Conservation (phyloP, 2,329 filamentous ascomycete species). For the Cladosporium halotolerans region DNA sequence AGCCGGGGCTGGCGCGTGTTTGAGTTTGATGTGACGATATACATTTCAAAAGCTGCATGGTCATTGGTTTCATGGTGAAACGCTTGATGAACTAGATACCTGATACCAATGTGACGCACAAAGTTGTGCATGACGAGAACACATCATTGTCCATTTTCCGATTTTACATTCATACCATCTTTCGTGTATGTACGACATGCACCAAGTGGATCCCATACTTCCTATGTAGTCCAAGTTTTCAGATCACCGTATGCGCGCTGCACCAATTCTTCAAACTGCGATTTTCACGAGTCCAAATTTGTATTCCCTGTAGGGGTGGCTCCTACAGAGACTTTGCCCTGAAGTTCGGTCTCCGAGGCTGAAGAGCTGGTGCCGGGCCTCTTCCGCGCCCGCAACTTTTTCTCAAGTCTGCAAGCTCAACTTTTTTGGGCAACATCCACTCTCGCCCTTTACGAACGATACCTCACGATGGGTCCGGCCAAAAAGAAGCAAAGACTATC, state of each 20-base stretch:
- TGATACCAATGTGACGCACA: slow-evolving; percentile 11
- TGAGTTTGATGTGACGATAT: background rate
- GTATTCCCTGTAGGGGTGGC: too few species aligned
- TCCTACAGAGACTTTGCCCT: too few species aligned
- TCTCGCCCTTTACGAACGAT: background rate
- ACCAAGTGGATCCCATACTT: too few species aligned
- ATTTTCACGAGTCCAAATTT: too few species aligned
- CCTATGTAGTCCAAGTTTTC: too few species aligned
- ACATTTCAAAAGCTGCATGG: slow-evolving; percentile 6
- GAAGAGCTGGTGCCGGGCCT: too few species aligned
- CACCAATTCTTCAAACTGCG: too few species aligned
- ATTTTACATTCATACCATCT: background rate
- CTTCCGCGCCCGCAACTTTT: background rate
- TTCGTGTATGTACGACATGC: background rate
- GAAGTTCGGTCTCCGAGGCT: too few species aligned
- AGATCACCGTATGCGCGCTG: too few species aligned
- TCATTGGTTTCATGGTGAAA: slow-evolving; percentile 12
- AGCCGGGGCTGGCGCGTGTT: slow-evolving; percentile 6
- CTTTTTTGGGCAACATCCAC: background rate
- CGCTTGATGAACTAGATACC: slow-evolving; percentile 12
- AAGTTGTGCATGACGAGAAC: slow-evolving; percentile 3
- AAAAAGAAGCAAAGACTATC: slow-evolving; percentile 28
- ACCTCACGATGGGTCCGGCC: slow-evolving; percentile 23
- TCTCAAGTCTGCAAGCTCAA: background rate
- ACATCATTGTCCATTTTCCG: background rate